phyloP scores from a whole-genome alignment of 306 rosid species.

The Sechiopsis laciniata region DNA sequence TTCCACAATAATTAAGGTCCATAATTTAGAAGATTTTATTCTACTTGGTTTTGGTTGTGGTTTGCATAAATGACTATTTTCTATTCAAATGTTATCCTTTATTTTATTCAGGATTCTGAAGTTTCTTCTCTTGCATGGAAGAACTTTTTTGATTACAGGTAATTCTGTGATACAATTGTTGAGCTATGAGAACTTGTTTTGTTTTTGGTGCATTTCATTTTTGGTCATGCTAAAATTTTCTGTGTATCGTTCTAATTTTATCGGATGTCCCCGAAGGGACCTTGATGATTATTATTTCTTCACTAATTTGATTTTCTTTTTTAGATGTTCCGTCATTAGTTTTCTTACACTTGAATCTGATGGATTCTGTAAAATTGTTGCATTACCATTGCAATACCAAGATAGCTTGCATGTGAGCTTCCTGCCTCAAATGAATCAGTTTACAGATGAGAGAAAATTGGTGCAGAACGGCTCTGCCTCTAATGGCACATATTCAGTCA shows the following conservation, averaged over 20 bases:
- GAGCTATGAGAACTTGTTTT: conserved; percentile 6
- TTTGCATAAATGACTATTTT: conserved; percentile 21
- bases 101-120: conserved; percentile 47
- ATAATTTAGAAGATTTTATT: conserved; percentile 21
- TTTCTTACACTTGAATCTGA: conserved; percentile 38
- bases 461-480: conserved; percentile 32
- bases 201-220: not conserved
- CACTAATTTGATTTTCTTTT: conserved; percentile 23
- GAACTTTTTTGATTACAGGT: conserved; percentile 48
- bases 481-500: conserved; percentile 36
- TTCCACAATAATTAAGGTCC: conserved; percentile 35
- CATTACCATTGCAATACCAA: conserved; percentile 39
- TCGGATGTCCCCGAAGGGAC: not conserved
- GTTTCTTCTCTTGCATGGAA: conserved; percentile 42
- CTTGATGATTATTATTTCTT: conserved; percentile 18
- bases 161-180: conserved; percentile 18
- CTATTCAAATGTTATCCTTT: conserved; percentile 14
- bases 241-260: not conserved
- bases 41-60: conserved; percentile 4
- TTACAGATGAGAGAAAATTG: conserved; percentile 38
- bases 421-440: conserved; percentile 42
- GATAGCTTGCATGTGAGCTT: conserved; percentile 45
- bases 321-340: conserved; percentile 51
- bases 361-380: conserved; percentile 50
- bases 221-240: not conserved